Evolutionary conservation across 164 flowering plant genomes (phyloP).

Genomic region (Sedum album): DNA sequence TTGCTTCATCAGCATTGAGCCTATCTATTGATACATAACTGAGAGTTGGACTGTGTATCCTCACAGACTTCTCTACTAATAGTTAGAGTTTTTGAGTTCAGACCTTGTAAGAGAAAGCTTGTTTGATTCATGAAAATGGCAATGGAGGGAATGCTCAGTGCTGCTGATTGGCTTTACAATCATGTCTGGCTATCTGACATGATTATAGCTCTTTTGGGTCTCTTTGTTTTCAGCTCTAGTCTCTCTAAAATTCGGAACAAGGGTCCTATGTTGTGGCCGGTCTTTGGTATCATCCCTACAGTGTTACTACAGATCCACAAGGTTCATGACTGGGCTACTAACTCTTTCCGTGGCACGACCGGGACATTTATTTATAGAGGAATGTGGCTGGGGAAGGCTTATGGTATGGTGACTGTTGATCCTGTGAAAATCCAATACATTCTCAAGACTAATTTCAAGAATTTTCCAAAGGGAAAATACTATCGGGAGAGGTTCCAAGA

Average conservation of each 20-base stretch:
- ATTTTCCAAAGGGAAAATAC: conserved; percentile 70
- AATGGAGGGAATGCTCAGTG: neutral
- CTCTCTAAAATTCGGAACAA: conserved; percentile 32
- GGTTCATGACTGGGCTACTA: conserved; percentile 36
- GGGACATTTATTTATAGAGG: conserved; percentile 50
- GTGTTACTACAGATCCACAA: conserved; percentile 24
- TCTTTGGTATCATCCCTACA: conserved; percentile 49
- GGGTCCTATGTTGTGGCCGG: conserved; percentile 69
- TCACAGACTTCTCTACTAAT: neutral
- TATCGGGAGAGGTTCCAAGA: conserved; percentile 51
- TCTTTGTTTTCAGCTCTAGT: conserved; percentile 34
- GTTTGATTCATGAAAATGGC: neutral
- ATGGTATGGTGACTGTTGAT: conserved; percentile 44
- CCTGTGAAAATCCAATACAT: conserved; percentile 61
- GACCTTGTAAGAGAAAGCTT: neutral
- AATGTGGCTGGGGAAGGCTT: conserved; percentile 30
- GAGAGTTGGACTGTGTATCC: neutral
- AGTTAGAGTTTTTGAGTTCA: neutral
- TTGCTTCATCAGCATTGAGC: neutral
- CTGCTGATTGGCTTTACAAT: conserved; percentile 3
- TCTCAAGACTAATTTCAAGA: conserved; percentile 59
- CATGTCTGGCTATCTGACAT: conserved; percentile 26
- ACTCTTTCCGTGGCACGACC: conserved; percentile 21
- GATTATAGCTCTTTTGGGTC: conserved; percentile 28
- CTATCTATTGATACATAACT: neutral